Percentiles rank a stretch among this genome's conserved stretches.
These are phyloP conservation scores for Ensete ventricosum DNA, from an alignment of 176 grass and related monocot genomes.

Conservation along the genomic window DNA sequence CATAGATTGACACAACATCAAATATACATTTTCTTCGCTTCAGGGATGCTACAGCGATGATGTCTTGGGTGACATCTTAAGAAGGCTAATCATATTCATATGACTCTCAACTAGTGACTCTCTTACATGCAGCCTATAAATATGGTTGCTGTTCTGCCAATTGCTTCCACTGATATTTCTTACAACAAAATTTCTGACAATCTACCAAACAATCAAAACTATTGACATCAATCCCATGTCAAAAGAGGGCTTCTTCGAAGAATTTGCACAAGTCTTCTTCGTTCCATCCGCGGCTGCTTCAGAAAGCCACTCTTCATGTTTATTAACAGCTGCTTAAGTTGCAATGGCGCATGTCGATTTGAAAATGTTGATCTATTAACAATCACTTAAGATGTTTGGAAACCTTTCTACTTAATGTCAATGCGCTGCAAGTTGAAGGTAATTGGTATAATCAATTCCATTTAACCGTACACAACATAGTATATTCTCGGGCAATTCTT, in stretches of 20 bases:
- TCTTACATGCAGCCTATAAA: too few species aligned
- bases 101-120: too few species aligned
- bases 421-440: conserved; percentile 5
- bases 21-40: too few species aligned
- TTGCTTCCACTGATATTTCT: too few species aligned
- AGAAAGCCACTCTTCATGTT: neutral
- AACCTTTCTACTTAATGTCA: neutral
- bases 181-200: too few species aligned
- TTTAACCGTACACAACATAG: conserved; percentile 13
- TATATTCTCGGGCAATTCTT: conserved; percentile 16
- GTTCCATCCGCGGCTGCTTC: neutral
- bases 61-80: too few species aligned
- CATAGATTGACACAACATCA: too few species aligned
- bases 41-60: too few species aligned
- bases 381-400: neutral
- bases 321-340: neutral
- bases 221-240: too few species aligned
- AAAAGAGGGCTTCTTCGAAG: neutral
- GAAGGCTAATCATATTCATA: too few species aligned
- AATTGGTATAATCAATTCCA: conserved; percentile 15
- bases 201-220: neutral
- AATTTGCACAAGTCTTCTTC: neutral
- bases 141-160: too few species aligned
- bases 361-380: neutral
- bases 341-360: neutral